Conservation (phyloP, 225 moss, liverwort and hornwort species). For the Polytrichum commune region DNA sequence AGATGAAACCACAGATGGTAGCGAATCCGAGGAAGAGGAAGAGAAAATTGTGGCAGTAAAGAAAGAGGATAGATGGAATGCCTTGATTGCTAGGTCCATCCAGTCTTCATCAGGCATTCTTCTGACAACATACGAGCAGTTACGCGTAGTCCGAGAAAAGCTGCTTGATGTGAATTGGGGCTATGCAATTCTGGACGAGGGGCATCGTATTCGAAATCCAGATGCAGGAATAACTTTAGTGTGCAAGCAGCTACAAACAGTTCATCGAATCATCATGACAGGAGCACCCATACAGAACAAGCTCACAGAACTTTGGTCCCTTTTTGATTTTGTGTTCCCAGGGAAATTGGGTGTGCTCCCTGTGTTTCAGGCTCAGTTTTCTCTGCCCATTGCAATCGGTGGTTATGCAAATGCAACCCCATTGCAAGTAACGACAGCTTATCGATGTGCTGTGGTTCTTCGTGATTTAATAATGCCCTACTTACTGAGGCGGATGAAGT, state of each 20-base stretch:
- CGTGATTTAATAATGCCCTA: slow-evolving; percentile 96
- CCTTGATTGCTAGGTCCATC: slow-evolving; percentile 58
- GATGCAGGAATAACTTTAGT: slow-evolving; percentile 86
- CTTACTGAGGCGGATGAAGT: slow-evolving; percentile 91
- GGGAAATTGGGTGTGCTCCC: slow-evolving; percentile 94
- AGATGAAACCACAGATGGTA: slow-evolving; percentile 38
- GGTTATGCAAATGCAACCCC: slow-evolving; percentile 96
- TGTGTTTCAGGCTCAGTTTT: slow-evolving; percentile 89
- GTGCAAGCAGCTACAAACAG: slow-evolving; percentile 96
- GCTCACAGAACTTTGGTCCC: slow-evolving; percentile 95
- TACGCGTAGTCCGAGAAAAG: slow-evolving; percentile 75
- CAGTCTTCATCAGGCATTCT: slow-evolving; percentile 65
- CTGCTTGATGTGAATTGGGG: slow-evolving; percentile 83
- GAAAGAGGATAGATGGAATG: slow-evolving; percentile 70
- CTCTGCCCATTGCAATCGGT: slow-evolving; percentile 88
- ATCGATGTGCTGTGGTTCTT: slow-evolving; percentile 95
- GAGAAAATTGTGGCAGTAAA: slow-evolving; percentile 27
- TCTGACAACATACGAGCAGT: slow-evolving; percentile 89
- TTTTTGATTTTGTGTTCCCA: slow-evolving; percentile 96
- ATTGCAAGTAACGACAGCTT: slow-evolving; percentile 93
- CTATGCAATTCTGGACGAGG: slow-evolving; percentile 95
- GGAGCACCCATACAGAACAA: slow-evolving; percentile 96
- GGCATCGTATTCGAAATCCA: slow-evolving; percentile 92
- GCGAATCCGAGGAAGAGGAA: slow-evolving; percentile 48
- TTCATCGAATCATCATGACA: slow-evolving; percentile 96